Percentiles rank a stretch among this genome's conserved stretches.
These are phyloP conservation scores for Tetracladium setigerum DNA, from an alignment of 495 filamentous ascomycete genomes.

Conservation along the genomic window DNA sequence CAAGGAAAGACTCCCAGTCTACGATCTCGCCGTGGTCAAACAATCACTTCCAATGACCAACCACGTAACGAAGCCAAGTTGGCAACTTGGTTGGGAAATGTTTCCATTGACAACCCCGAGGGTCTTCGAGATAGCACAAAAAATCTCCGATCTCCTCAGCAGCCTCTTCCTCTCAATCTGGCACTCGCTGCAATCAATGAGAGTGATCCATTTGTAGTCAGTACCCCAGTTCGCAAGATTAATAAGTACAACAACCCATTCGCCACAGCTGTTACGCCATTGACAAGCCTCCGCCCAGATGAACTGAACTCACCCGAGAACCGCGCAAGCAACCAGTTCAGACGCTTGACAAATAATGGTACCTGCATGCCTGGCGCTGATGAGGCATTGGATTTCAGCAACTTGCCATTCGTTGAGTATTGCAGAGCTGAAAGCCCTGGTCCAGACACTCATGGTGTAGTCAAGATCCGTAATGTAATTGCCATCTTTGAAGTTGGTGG, in stretches of 20 bases:
- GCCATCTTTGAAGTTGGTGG: neutral
- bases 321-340: constrained; percentile 1
- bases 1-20: constrained; percentile 7
- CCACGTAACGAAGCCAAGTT: neutral
- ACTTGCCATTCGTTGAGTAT: constrained; percentile 37
- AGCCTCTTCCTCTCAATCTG: constrained; percentile 1
- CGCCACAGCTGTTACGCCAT: neutral
- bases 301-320: neutral
- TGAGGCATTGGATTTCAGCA: constrained; percentile 22
- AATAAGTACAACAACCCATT: neutral
- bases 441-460: constrained; percentile 21
- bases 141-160: neutral
- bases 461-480: constrained; percentile 31
- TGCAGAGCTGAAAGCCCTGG: constrained; percentile 12
- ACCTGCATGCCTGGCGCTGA: constrained; percentile 22
- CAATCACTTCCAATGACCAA: neutral
- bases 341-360: constrained; percentile 6
- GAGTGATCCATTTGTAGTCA: constrained; percentile 3
- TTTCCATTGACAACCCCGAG: neutral
- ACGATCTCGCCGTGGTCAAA: constrained; percentile 9
- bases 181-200: constrained; percentile 1
- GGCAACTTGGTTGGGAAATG: neutral
- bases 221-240: neutral
- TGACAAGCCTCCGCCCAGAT: neutral
- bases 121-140: constrained; percentile 2